Evolutionary conservation across 2,329 filamentous ascomycete genomes (phyloP).

Genomic region (Nothomitra cinnamomea): DNA sequence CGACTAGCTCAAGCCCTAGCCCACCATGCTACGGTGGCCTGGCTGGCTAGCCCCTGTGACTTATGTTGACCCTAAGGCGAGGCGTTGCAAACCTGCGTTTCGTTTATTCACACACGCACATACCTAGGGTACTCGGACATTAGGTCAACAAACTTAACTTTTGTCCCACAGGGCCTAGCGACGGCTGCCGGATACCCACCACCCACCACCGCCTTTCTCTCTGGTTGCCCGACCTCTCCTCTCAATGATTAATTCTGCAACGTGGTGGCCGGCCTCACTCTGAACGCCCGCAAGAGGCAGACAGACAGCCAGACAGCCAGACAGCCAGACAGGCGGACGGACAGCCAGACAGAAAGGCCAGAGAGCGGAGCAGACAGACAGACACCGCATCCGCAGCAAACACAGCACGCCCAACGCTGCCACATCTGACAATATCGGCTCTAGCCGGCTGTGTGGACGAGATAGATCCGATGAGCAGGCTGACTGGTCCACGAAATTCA

Average conservation of each 20-base stretch:
- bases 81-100: slow-evolving; percentile 1
- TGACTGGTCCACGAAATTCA: background rate
- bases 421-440: slow-evolving; percentile 1
- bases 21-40: background rate
- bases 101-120: background rate
- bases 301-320: too few relatives aligned
- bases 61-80: background rate
- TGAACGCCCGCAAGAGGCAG: background rate
- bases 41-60: slow-evolving; percentile 1
- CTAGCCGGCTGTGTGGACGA: background rate
- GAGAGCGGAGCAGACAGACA: too few relatives aligned
- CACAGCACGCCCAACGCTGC: background rate
- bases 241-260: background rate
- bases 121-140: too few relatives aligned
- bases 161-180: slow-evolving; percentile 1
- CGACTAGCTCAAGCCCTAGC: background rate
- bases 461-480: background rate
- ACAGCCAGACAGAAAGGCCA: too few relatives aligned
- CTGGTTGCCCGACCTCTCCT: background rate
- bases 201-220: background rate
- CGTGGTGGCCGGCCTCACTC: slow-evolving; percentile 1
- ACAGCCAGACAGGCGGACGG: too few relatives aligned
- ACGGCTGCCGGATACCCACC: background rate
- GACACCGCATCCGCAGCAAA: too few relatives aligned
- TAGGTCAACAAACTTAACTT: slow-evolving; percentile 1